Evolutionary conservation across 805 yeast species (phyloP), one percentile per base, ranked within the genome.

Genomic region (Ogataea kodamae): DNA sequence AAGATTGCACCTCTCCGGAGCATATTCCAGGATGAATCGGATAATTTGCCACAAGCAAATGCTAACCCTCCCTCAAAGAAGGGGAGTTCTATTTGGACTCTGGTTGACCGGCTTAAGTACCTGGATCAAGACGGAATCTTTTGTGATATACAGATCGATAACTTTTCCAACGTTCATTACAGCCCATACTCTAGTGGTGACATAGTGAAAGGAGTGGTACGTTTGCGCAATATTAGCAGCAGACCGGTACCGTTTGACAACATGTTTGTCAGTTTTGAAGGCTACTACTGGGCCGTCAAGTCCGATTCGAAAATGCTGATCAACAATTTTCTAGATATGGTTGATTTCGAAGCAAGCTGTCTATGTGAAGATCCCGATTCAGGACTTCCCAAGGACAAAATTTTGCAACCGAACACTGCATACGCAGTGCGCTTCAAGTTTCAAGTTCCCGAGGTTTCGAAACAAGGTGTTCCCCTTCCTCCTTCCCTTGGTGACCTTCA

Each of bases 241-340:
- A 15, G 9, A 2, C 50, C 59, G 1, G 55, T 68, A 21, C 58
- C 59, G 3, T 68, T 65, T 39, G 70, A 66, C 27, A 62, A 63
- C 67, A 59, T 68, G 33, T 67, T 64, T 43, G 58, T 68, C 17
- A 54, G 68, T 13, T 65, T 69, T 24, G 74, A 69, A 47, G 73
- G 74, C 1, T 52, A 49, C 19, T 53, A 59, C 31, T 52, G 49
- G 35, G 50, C 61, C 21, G 37, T 38, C 16, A 25, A 18, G 21
- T 33, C 31, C 3, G 34, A 45, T 14, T 22, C 33, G 15, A 35
- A 35, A 13, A 30, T 45, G 17, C 40, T 42, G 8, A 39, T 48
- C 21, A 46, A 44, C 18, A 61, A 52, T 18, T 62, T 64, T 37
- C 44, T 65, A 27, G 62, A 62, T 37, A 65, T 65, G 69, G 54